A percentile compares a stretch with the other conserved stretches of the same genome.
Evolutionary conservation across 495 filamentous ascomycete genomes (phyloP).

Genomic region (Neurospora sp.): DNA sequence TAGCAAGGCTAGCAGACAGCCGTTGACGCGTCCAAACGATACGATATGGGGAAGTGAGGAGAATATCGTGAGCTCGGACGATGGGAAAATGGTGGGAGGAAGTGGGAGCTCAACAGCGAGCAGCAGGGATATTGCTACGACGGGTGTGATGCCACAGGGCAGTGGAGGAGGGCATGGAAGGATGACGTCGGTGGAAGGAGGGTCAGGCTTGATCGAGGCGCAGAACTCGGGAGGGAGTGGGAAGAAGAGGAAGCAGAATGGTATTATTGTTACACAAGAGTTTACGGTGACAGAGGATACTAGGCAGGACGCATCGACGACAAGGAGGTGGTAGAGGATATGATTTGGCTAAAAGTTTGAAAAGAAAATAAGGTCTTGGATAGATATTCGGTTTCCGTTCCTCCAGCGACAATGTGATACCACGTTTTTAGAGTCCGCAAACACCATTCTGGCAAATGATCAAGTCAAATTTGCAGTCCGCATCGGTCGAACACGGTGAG

Average conservation of each 20-base stretch:
- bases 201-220: neutral
- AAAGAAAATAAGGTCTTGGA: neutral
- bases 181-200: neutral
- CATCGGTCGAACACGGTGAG: conserved; percentile 10
- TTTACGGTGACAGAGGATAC: conserved; percentile 2
- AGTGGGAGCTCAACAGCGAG: neutral
- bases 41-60: conserved; percentile 32
- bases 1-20: conserved; percentile 22
- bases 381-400: neutral
- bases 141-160: neutral
- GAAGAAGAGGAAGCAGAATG: neutral
- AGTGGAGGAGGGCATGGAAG: neutral
- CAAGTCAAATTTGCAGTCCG: conserved; percentile 15
- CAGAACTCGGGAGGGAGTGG: neutral
- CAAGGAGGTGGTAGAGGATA: neutral
- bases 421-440: conserved; percentile 11
- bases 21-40: conserved; percentile 23
- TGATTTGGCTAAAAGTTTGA: neutral
- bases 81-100: neutral
- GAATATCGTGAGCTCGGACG: conserved; percentile 21
- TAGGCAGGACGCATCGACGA: neutral
- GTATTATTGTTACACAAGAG: conserved; percentile 3
- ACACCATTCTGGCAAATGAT: conserved; percentile 18
- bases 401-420: neutral
- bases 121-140: neutral